These are phyloP conservation scores for Boletellus deceptivus DNA, from an alignment of 1,284 basidiomycete species.

Conservation along the genomic window DNA sequence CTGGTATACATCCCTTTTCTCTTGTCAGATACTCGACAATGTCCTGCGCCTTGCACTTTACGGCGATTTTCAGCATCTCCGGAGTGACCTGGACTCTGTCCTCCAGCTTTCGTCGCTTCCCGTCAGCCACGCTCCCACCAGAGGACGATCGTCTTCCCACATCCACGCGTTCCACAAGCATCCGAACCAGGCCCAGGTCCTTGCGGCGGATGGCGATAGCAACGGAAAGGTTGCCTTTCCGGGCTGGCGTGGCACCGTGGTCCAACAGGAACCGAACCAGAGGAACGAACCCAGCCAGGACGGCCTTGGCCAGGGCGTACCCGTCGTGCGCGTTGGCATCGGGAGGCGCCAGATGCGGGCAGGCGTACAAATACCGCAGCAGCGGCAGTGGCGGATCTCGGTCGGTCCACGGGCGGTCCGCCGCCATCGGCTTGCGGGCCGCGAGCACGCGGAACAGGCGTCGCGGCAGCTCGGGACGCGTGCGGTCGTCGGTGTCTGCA, in stretches of 20 bases:
- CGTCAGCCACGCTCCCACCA: constrained; percentile 14
- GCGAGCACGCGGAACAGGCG: constrained; percentile 57
- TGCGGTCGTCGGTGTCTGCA: no score
- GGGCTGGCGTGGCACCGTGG: constrained; percentile 66
- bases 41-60: constrained; percentile 60
- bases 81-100: constrained; percentile 58
- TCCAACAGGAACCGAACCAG: constrained; percentile 69
- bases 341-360: constrained; percentile 40
- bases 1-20: constrained; percentile 75
- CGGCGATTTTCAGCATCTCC: constrained; percentile 62
- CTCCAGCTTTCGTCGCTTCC: constrained; percentile 53
- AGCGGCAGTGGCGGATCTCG: constrained; percentile 59
- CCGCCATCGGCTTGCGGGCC: constrained; percentile 16
- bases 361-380: constrained; percentile 52
- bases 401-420: constrained; percentile 35
- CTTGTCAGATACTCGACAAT: constrained; percentile 71
- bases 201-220: constrained; percentile 70
- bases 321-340: constrained; percentile 66
- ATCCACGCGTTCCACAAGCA: constrained; percentile 66
- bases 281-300: constrained; percentile 58
- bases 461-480: constrained; percentile 47
- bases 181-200: constrained; percentile 64
- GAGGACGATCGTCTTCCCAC: constrained; percentile 4
- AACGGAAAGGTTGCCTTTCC: constrained; percentile 63
- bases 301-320: constrained; percentile 76